Evolutionary conservation across 805 yeast genomes (phyloP), one percentile per base, ranked within the genome.

Genomic region (Lipomyces orientalis): DNA sequence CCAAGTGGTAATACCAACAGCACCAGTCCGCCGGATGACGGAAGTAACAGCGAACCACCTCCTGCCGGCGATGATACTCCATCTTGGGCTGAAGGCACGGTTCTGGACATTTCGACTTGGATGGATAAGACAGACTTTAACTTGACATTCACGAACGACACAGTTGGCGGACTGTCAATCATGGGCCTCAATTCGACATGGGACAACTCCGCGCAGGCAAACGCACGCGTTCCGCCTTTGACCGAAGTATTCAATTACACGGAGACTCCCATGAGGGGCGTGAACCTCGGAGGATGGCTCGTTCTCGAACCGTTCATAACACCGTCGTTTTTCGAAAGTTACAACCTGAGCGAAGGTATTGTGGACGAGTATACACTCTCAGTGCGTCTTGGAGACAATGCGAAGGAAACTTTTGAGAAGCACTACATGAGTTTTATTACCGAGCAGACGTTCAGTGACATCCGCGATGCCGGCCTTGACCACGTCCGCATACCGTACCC

Each of bases 401-500:
- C 95, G 2, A 59, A 72, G 10, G 68, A 75, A 3, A 79, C 87
- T 51, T 80, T 93, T 67, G 79, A 83, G 54, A 74, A 83, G 46
- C 98, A 93, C 80, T 93, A 97, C 97, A 76, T 81, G 58, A 81
- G 90, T 16, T 93, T 90, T 87, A 85, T 86, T 76, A 87, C 88
- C 8, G 97, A 90, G 78, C 74, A 77, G 29, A 97, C 93, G 77
- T 88, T 94, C 74, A 72, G 78, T 60, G 76, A 81, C 63, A 90
- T 93, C 62, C 82, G 83, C 4, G 75, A 73, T 12, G 82, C 81
- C 64, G 97, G 97, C 1, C 82, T 93, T 71, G 94, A 93, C 79
- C 82, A 89, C 71, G 97, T 92, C 25, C 87, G 98, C 75, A 89
- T 93, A 67, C 98, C 98, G 57, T 86, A 93, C 64, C 97, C 97